Percentiles rank a stretch among this genome's conserved stretches.
phyloP scores from a whole-genome alignment of 2,329 filamentous ascomycete genomes.

The Mollisiaceae sp. region DNA sequence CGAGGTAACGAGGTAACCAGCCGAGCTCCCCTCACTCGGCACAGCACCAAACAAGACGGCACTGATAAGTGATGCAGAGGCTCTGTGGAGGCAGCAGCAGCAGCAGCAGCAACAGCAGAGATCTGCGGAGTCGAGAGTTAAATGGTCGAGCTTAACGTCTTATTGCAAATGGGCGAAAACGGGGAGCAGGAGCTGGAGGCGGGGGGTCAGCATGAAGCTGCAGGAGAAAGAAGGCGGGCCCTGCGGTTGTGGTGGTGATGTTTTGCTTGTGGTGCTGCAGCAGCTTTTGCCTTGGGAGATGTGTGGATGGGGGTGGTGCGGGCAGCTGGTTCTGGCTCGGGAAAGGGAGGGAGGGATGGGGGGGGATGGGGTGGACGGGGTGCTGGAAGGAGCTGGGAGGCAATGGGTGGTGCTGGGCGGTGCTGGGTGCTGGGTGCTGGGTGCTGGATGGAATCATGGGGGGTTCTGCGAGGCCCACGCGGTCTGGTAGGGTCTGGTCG shows the following conservation, averaged over 20 bases:
- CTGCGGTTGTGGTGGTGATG: slow-evolving; percentile 8
- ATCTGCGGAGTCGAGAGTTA: neutral
- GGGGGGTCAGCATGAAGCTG: neutral
- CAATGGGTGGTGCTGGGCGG: no score
- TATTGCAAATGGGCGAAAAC: neutral
- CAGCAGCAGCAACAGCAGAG: neutral
- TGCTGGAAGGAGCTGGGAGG: no score
- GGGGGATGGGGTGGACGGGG: no score
- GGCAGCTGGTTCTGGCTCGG: neutral
- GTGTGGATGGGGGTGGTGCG: slow-evolving; percentile 6
- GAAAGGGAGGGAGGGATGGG: no score
- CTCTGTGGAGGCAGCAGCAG: neutral
- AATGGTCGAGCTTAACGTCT: neutral
- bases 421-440: no score
- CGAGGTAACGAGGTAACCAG: no score
- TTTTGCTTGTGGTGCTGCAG: slow-evolving; percentile 8
- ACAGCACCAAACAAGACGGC: neutral
- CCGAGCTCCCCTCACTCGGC: neutral
- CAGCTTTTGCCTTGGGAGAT: slow-evolving; percentile 3
- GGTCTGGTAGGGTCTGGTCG: no score
- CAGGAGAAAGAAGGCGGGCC: slow-evolving; percentile 8
- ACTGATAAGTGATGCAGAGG: neutral
- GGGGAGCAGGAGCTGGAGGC: neutral
- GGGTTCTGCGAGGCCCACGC: no score
- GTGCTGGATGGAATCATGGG: no score